Percentiles rank a stretch among this genome's conserved stretches.
Conservation (phyloP, 768 basidiomycete species). For the Hygrophorus pudorinus region DNA sequence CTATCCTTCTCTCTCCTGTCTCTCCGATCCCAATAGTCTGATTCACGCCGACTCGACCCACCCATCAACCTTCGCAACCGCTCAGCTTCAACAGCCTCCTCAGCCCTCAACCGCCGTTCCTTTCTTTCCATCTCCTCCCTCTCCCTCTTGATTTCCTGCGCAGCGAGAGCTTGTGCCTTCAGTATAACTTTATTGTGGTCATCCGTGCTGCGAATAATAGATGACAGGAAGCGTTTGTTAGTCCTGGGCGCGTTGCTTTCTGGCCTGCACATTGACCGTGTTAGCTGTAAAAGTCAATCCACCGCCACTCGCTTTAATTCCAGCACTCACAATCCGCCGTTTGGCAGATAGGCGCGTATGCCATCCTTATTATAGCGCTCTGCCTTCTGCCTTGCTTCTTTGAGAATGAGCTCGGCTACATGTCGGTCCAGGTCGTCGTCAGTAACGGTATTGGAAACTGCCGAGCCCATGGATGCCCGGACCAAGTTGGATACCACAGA, state of each 20-base stretch:
- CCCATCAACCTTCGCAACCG: constrained; percentile 28
- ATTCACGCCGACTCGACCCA: constrained; percentile 20
- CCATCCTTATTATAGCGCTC: constrained; percentile 70
- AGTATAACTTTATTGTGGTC: constrained; percentile 89
- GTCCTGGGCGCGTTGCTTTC: constrained; percentile 70
- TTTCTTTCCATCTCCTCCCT: constrained; percentile 54
- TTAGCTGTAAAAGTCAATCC: background rate
- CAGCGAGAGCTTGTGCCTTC: constrained; percentile 60
- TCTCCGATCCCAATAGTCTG: constrained; percentile 43
- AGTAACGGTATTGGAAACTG: constrained; percentile 45
- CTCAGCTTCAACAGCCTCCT: constrained; percentile 68
- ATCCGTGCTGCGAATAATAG: constrained; percentile 89
- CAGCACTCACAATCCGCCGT: constrained; percentile 33
- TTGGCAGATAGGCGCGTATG: constrained; percentile 64
- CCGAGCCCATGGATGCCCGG: constrained; percentile 65
- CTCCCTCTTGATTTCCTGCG: constrained; percentile 62
- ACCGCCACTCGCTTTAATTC: background rate
- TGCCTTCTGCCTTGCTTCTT: constrained; percentile 89
- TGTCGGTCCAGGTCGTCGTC: constrained; percentile 88
- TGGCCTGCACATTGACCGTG: constrained; percentile 25
- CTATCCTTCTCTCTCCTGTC: constrained; percentile 40
- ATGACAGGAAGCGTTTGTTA: constrained; percentile 73
- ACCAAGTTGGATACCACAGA: constrained; percentile 79
- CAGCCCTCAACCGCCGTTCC: constrained; percentile 56
- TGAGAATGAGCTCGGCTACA: constrained; percentile 85